Evolutionary conservation across 2,329 filamentous ascomycete species (phyloP).

Genomic region (Penicillium sp.): DNA sequence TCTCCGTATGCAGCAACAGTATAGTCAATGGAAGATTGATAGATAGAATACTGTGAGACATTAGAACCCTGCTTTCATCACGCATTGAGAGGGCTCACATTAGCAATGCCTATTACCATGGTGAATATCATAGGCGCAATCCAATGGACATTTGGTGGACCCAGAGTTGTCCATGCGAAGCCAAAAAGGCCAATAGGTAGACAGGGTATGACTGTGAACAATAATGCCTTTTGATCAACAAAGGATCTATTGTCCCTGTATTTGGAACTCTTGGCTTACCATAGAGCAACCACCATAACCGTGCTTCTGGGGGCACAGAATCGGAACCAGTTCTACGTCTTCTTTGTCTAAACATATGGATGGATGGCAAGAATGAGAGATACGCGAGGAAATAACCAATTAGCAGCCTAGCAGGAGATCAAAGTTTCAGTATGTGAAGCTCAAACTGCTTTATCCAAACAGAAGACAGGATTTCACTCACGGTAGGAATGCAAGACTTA

Average conservation of each 20-base stretch:
- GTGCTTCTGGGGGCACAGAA: conserved; percentile 61
- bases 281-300: conserved; percentile 60
- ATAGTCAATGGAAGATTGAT: conserved; percentile 67
- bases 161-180: conserved; percentile 61
- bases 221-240: background rate
- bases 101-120: conserved; percentile 61
- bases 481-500: conserved; percentile 57
- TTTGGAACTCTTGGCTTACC: conserved; percentile 29
- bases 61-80: background rate
- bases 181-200: conserved; percentile 61
- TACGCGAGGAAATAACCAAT: conserved; percentile 61
- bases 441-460: background rate
- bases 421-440: background rate
- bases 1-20: conserved; percentile 66
- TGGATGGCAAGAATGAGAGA: conserved; percentile 55
- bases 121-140: conserved; percentile 62
- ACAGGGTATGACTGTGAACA: conserved; percentile 49
- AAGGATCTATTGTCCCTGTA: background rate
- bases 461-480: conserved; percentile 25
- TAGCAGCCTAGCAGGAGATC: conserved; percentile 39
- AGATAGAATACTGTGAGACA: conserved; percentile 47
- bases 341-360: conserved; percentile 42
- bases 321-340: conserved; percentile 42
- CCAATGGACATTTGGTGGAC: conserved; percentile 57
- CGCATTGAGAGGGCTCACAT: conserved; percentile 41